Conservation (phyloP, 2,329 filamentous ascomycete genomes). For the Scytalidium lignicola region DNA sequence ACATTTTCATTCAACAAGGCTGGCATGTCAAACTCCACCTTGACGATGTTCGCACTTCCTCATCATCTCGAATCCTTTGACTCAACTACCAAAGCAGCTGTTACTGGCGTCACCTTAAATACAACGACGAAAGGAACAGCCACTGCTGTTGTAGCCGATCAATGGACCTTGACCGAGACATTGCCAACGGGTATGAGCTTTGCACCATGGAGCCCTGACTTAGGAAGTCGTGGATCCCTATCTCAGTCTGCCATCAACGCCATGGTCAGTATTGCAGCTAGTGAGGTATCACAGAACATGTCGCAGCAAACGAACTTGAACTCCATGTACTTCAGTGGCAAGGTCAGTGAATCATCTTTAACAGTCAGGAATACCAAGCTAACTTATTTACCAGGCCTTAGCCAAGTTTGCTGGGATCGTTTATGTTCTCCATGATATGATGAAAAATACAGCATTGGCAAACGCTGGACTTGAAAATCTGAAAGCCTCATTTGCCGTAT, state of each 20-base stretch:
- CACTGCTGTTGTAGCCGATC: slow-evolving; percentile 64
- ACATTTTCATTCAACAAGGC: slow-evolving; percentile 66
- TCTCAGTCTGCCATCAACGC: slow-evolving; percentile 48
- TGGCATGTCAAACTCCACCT: slow-evolving; percentile 52
- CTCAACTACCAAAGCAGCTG: slow-evolving; percentile 40
- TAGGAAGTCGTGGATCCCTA: slow-evolving; percentile 39
- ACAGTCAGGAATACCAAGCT: slow-evolving; percentile 22
- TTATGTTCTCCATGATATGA: slow-evolving; percentile 59
- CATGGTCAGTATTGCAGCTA: slow-evolving; percentile 59
- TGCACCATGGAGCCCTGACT: slow-evolving; percentile 64
- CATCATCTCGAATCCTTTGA: slow-evolving; percentile 81
- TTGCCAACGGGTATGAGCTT: slow-evolving; percentile 73
- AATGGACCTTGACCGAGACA: slow-evolving; percentile 73
- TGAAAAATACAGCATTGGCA: slow-evolving; percentile 52
- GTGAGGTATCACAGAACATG: slow-evolving; percentile 74
- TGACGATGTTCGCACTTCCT: slow-evolving; percentile 84
- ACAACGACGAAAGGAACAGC: slow-evolving; percentile 84
- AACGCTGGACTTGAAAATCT: slow-evolving; percentile 54
- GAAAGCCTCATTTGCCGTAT: slow-evolving; percentile 61
- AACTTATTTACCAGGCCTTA: slow-evolving; percentile 45
- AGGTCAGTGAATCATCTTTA: slow-evolving; percentile 40
- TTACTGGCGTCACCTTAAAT: slow-evolving; percentile 55
- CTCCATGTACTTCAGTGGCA: slow-evolving; percentile 93
- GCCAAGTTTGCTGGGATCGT: slow-evolving; percentile 71
- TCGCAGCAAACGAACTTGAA: slow-evolving; percentile 65